Conservation (phyloP, 129 eudicot species). For the Calendula officinalis region DNA sequence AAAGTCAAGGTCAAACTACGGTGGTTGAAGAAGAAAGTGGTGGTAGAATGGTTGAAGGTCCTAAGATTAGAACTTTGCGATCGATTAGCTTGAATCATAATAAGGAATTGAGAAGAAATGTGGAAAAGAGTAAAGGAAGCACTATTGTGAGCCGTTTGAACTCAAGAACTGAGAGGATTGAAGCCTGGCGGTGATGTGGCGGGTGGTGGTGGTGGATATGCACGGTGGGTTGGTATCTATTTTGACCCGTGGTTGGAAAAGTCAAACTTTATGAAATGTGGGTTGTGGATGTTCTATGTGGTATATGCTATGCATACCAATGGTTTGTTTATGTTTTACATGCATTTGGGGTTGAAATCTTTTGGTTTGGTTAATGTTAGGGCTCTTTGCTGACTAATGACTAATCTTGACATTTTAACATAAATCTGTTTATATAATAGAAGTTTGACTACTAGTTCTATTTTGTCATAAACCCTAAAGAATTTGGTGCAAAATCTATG, state of each 20-base stretch:
- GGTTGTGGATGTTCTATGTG: conserved; percentile 34
- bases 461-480: too few relatives aligned
- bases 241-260: conserved; percentile 28
- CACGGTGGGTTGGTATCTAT: conserved; percentile 31
- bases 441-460: too few relatives aligned
- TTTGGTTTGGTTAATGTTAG: conserved; percentile 12
- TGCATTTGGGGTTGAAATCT: conserved; percentile 27
- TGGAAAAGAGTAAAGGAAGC: conserved; percentile 57
- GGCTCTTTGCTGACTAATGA: neutral
- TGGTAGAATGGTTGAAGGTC: conserved; percentile 19
- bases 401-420: conserved; percentile 18
- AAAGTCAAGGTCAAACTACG: conserved; percentile 23
- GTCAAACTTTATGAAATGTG: conserved; percentile 35
- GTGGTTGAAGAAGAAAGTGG: conserved; percentile 23
- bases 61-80: conserved; percentile 38
- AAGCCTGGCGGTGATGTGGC: conserved; percentile 75
- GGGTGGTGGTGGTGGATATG: neutral
- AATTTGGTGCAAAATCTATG: too few relatives aligned
- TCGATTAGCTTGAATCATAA: conserved; percentile 31
- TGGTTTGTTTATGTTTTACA: conserved; percentile 39
- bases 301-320: conserved; percentile 36
- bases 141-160: conserved; percentile 56
- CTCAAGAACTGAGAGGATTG: conserved; percentile 69
- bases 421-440: conserved; percentile 2
- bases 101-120: conserved; percentile 36